Conservation (phyloP, 1,284 basidiomycete species). For the Malassezia sympodialis region DNA sequence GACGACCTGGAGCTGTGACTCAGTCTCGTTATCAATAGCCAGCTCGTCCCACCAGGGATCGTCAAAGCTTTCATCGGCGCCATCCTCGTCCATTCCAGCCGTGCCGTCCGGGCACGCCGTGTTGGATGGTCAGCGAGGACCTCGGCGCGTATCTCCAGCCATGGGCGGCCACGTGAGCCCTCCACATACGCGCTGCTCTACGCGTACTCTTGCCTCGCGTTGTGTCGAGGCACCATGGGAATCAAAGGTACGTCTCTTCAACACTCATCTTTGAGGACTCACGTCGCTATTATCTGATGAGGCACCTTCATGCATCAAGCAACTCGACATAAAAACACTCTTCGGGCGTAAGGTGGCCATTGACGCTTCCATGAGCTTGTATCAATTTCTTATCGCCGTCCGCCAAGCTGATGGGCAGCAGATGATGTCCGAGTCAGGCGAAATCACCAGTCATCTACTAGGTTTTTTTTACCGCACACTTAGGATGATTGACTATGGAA, state of each 20-base stretch:
- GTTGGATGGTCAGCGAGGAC: not conserved
- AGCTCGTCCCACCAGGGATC: constrained; percentile 18
- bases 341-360: constrained; percentile 90
- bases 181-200: not conserved
- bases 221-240: constrained; percentile 6
- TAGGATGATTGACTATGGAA: constrained; percentile 95
- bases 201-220: not conserved
- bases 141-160: not conserved
- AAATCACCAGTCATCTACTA: constrained; percentile 86
- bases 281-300: constrained; percentile 75
- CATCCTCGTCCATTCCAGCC: not conserved
- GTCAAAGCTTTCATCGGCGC: constrained; percentile 9
- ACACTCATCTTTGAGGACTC: constrained; percentile 55
- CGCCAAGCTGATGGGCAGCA: constrained; percentile 91
- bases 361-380: constrained; percentile 59
- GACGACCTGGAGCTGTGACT: constrained; percentile 11
- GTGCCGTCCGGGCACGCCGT: not conserved
- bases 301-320: constrained; percentile 74
- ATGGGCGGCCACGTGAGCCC: not conserved
- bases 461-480: constrained; percentile 79
- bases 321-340: constrained; percentile 82
- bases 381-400: constrained; percentile 93
- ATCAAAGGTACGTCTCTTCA: constrained; percentile 13
- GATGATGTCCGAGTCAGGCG: constrained; percentile 89
- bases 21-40: constrained; percentile 11